Percentiles rank a stretch among this genome's conserved stretches.
Evolutionary conservation across 768 basidiomycete species (phyloP).

Genomic region (Amanita pseudoporphyria): DNA sequence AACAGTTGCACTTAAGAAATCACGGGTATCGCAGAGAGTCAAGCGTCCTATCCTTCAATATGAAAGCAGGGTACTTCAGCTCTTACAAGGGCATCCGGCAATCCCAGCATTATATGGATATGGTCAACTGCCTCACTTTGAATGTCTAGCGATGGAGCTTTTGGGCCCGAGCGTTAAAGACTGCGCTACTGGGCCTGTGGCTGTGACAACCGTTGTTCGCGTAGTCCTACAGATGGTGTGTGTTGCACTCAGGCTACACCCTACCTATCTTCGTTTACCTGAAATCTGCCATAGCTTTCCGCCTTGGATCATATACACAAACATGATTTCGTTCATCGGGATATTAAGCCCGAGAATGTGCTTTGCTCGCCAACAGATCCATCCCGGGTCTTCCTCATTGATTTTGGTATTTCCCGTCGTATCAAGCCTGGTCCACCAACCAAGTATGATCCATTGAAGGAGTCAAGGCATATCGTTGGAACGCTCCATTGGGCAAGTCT

Average conservation of each 20-base stretch:
- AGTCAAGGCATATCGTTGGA: constrained; percentile 17
- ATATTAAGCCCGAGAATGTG: constrained; percentile 28
- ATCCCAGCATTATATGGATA: constrained; percentile 24
- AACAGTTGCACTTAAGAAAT: constrained; percentile 23
- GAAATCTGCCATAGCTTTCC: constrained; percentile 13
- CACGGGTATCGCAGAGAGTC: constrained; percentile 20
- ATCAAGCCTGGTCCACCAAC: constrained; percentile 10
- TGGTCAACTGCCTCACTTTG: constrained; percentile 23
- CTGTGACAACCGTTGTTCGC: constrained; percentile 14
- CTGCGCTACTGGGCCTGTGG: constrained; percentile 12
- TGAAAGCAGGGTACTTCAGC: constrained; percentile 18
- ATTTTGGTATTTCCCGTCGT: constrained; percentile 21
- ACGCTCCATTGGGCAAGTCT: constrained; percentile 23
- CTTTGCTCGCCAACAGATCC: constrained; percentile 16
- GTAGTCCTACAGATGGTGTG: constrained; percentile 18
- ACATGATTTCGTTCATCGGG: constrained; percentile 24
- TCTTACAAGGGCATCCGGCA: constrained; percentile 20
- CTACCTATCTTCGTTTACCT: constrained; percentile 6
- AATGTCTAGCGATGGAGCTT: constrained; percentile 24
- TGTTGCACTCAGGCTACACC: constrained; percentile 1
- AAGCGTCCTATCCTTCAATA: constrained; percentile 20
- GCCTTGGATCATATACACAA: constrained; percentile 22
- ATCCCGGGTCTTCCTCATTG: constrained; percentile 19
- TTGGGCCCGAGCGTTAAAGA: constrained; percentile 17
- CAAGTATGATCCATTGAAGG: constrained; percentile 16